These are phyloP conservation scores for Zelonia costaricensis DNA, from an alignment of 208 protist genomes.

Conservation along the genomic window DNA sequence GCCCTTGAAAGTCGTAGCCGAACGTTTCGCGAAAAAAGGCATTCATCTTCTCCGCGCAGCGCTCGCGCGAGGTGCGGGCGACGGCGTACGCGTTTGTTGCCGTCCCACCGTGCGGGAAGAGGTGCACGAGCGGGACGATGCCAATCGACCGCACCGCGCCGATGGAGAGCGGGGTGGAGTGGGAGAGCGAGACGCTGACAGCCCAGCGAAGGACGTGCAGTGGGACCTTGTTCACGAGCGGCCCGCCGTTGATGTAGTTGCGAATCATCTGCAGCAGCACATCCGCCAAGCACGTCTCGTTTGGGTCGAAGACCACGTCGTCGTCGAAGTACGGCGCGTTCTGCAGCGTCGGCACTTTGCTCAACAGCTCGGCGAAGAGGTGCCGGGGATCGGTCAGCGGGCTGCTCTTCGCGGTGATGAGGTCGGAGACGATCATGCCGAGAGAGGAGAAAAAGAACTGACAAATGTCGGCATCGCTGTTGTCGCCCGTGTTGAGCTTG, in stretches of 20 bases:
- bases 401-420: constrained; percentile 78
- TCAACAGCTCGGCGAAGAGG: constrained; percentile 67
- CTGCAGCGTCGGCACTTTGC: constrained; percentile 70
- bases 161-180: constrained; percentile 83
- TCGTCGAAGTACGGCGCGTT: constrained; percentile 91
- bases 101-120: constrained; percentile 84
- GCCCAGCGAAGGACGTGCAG: constrained; percentile 82
- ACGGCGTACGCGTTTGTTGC: constrained; percentile 74
- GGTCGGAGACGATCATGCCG: constrained; percentile 86
- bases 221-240: constrained; percentile 86
- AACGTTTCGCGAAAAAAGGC: constrained; percentile 51
- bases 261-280: constrained; percentile 92
- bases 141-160: constrained; percentile 73
- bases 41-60: constrained; percentile 45
- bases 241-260: constrained; percentile 89
- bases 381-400: constrained; percentile 71
- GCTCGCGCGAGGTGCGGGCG: constrained; percentile 47
- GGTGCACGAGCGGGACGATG: constrained; percentile 84
- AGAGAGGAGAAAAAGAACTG: constrained; percentile 87
- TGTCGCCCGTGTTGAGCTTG: constrained; percentile 54
- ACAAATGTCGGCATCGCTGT: constrained; percentile 76
- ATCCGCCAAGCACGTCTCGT: constrained; percentile 75
- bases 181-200: constrained; percentile 83
- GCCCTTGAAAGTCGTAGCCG: constrained; percentile 56
- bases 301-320: constrained; percentile 65